Conservation (phyloP, 2,329 filamentous ascomycete genomes). For the Fusarium pseudoanthophilum region DNA sequence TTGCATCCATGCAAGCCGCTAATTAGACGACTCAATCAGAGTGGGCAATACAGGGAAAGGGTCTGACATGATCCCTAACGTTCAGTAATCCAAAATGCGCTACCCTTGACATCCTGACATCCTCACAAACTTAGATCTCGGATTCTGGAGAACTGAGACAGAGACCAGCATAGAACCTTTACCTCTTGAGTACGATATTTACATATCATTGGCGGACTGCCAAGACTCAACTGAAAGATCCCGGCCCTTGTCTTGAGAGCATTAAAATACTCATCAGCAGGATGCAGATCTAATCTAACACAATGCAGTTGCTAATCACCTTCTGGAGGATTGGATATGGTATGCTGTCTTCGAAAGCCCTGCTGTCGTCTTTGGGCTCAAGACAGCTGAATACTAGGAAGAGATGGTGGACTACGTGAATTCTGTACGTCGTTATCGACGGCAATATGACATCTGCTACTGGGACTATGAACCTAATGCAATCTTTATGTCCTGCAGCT, state of each 20-base stretch:
- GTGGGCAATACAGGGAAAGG: constrained; percentile 1
- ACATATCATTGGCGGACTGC: constrained; percentile 9
- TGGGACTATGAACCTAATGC: constrained; percentile 31
- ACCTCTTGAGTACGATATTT: background rate
- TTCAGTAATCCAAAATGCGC: constrained; percentile 28
- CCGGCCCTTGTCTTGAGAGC: background rate
- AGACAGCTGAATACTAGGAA: constrained; percentile 8
- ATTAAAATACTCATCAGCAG: constrained; percentile 1
- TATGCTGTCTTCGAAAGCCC: constrained; percentile 14
- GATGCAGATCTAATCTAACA: constrained; percentile 20
- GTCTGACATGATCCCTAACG: constrained; percentile 12
- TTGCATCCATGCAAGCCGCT: constrained; percentile 1
- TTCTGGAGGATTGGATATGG: constrained; percentile 6
- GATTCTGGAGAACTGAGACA: constrained; percentile 15
- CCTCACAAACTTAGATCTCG: constrained; percentile 8
- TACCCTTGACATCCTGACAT: constrained; percentile 10
- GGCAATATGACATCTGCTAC: constrained; percentile 6
- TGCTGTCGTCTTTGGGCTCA: constrained; percentile 2
- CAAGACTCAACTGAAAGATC: background rate
- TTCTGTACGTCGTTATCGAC: constrained; percentile 2
- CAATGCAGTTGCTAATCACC: constrained; percentile 13
- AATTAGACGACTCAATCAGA: constrained; percentile 20
- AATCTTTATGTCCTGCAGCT: constrained; percentile 40
- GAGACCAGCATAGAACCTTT: background rate
- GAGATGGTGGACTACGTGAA: background rate